phyloP scores from a whole-genome alignment of 768 basidiomycete genomes.

The Tephrocybe sp. region DNA sequence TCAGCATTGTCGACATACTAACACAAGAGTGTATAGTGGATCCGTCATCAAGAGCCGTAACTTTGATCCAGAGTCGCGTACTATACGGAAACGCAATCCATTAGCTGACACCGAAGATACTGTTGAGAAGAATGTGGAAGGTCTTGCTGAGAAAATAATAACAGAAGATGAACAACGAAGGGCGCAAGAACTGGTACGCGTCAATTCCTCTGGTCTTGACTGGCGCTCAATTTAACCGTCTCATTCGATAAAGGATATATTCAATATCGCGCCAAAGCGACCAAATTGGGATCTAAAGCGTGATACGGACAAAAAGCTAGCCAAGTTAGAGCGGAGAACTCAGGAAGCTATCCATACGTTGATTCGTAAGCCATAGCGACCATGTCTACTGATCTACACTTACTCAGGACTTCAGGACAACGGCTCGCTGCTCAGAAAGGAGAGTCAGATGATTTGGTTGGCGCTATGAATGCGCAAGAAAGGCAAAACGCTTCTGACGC shows the following conservation, averaged over 20 bases:
- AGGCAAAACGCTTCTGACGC: constrained; percentile 51
- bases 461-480: constrained; percentile 82
- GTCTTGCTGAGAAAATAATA: constrained; percentile 83
- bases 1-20: not conserved
- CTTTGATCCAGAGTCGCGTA: constrained; percentile 88
- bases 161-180: constrained; percentile 83
- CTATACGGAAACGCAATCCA: constrained; percentile 63
- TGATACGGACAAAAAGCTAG: constrained; percentile 87
- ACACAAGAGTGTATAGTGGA: constrained; percentile 29
- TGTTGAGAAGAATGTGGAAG: constrained; percentile 82
- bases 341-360: constrained; percentile 91
- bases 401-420: constrained; percentile 51
- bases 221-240: not conserved
- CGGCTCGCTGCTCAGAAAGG: constrained; percentile 79
- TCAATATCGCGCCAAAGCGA: constrained; percentile 97
- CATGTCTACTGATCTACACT: not conserved
- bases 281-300: constrained; percentile 96
- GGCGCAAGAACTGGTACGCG: constrained; percentile 82
- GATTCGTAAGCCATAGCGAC: constrained; percentile 65
- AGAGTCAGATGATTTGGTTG: constrained; percentile 74
- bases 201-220: not conserved
- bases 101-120: constrained; percentile 74
- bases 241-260: constrained; percentile 65
- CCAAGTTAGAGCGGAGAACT: constrained; percentile 87
- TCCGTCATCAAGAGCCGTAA: constrained; percentile 72